Evolutionary conservation across 768 basidiomycete species (phyloP).

Genomic region (Piloderma croceum): DNA sequence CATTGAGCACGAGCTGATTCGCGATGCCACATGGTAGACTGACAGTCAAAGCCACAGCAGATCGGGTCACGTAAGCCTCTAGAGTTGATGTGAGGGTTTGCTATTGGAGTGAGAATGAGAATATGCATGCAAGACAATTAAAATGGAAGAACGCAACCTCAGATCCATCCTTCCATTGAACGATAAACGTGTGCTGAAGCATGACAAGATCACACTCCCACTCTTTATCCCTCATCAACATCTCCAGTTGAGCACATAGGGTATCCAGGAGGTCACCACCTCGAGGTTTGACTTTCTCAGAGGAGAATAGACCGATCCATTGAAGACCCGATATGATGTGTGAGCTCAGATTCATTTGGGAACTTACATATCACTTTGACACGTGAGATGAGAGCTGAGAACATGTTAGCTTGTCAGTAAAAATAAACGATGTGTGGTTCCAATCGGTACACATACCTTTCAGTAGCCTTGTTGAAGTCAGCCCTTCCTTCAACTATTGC

Average conservation of each 20-base stretch:
- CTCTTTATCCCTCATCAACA: constrained; percentile 82
- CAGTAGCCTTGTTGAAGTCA: constrained; percentile 64
- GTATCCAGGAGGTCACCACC: constrained; percentile 85
- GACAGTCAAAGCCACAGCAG: constrained; percentile 89
- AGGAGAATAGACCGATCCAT: constrained; percentile 91
- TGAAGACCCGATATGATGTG: constrained; percentile 81
- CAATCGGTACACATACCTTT: constrained; percentile 44
- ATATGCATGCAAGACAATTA: no score
- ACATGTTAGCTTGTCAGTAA: no score
- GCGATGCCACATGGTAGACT: constrained; percentile 94
- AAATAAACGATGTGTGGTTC: no score
- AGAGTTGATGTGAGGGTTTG: constrained; percentile 88
- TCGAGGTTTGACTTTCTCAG: constrained; percentile 53
- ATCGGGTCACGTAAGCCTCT: constrained; percentile 76
- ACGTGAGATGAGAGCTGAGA: constrained; percentile 66
- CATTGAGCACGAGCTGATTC: constrained; percentile 85
- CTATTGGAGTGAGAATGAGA: constrained; percentile 28
- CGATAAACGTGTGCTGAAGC: constrained; percentile 96
- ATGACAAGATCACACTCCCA: constrained; percentile 95
- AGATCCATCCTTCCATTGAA: constrained; percentile 81
- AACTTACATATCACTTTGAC: constrained; percentile 69
- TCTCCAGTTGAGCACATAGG: constrained; percentile 85
- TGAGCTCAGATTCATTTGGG: constrained; percentile 62
- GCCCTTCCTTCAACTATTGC: constrained; percentile 67
- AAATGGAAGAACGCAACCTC: constrained; percentile 37